Conservation (phyloP, 345 rosid species). For the Corymbia maculata region DNA sequence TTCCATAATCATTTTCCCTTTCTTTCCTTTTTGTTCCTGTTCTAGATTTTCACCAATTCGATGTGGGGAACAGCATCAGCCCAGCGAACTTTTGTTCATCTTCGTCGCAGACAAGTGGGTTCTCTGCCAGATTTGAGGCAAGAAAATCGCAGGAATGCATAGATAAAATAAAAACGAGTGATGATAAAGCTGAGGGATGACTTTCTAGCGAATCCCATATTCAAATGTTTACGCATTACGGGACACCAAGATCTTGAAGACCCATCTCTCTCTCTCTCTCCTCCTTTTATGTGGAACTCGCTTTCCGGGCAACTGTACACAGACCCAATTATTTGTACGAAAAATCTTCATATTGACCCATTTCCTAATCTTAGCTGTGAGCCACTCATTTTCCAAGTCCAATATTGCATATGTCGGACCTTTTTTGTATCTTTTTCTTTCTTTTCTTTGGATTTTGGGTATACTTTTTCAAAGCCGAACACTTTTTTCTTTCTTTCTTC, state of each 20-base stretch:
- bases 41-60: neutral
- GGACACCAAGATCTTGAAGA: neutral
- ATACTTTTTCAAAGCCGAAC: neutral
- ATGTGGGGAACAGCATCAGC: neutral
- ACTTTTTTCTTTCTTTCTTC: neutral
- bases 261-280: neutral
- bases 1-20: neutral
- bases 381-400: neutral
- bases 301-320: neutral
- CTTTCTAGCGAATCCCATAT: neutral
- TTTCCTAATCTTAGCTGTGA: neutral
- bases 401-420: neutral
- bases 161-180: neutral
- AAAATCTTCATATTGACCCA: neutral
- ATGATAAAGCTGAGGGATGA: neutral
- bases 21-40: neutral
- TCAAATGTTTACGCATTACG: neutral
- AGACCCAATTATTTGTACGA: neutral
- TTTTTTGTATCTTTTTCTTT: neutral
- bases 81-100: neutral
- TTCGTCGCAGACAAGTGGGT: neutral
- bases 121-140: neutral
- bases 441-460: neutral
- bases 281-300: neutral
- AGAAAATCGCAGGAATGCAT: neutral